Percentiles rank a stretch among this genome's conserved stretches.
Evolutionary conservation across 345 rosid species (phyloP).

Genomic region (Populus tremula): DNA sequence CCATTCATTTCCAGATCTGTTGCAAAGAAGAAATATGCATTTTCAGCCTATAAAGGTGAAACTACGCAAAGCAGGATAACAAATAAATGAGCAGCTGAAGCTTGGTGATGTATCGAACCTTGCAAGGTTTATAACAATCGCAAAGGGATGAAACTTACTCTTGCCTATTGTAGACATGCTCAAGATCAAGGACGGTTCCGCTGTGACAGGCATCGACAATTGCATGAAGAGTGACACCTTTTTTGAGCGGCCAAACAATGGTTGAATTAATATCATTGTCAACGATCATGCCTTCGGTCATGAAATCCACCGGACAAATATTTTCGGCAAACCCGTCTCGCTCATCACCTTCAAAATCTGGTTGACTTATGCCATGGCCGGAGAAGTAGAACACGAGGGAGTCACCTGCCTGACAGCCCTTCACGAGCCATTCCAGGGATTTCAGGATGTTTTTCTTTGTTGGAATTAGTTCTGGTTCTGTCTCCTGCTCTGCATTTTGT

Average conservation of each 20-base stretch:
- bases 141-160: slow-evolving; percentile 26
- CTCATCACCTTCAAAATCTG: slow-evolving; percentile 44
- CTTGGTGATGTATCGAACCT: too few relatives aligned
- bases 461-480: slow-evolving; percentile 20
- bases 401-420: slow-evolving; percentile 36
- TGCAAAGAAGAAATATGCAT: not conserved
- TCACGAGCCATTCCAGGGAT: slow-evolving; percentile 50
- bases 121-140: too few relatives aligned
- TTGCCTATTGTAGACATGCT: slow-evolving; percentile 26
- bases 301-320: slow-evolving; percentile 54
- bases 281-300: slow-evolving; percentile 42
- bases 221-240: slow-evolving; percentile 57
- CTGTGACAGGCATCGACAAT: slow-evolving; percentile 70
- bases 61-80: not conserved
- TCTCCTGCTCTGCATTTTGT: slow-evolving; percentile 40
- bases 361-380: slow-evolving; percentile 53
- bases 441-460: slow-evolving; percentile 47
- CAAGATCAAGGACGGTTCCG: slow-evolving; percentile 61
- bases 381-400: slow-evolving; percentile 60
- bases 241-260: slow-evolving; percentile 44
- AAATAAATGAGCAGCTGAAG: not conserved
- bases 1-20: slow-evolving; percentile 39
- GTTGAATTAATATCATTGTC: slow-evolving; percentile 45
- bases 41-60: not conserved
- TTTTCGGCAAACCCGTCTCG: slow-evolving; percentile 58